Base-by-base conservation (phyloP, 2,329 filamentous ascomycete species). In the Chaetomiaceae sp. region DNA sequence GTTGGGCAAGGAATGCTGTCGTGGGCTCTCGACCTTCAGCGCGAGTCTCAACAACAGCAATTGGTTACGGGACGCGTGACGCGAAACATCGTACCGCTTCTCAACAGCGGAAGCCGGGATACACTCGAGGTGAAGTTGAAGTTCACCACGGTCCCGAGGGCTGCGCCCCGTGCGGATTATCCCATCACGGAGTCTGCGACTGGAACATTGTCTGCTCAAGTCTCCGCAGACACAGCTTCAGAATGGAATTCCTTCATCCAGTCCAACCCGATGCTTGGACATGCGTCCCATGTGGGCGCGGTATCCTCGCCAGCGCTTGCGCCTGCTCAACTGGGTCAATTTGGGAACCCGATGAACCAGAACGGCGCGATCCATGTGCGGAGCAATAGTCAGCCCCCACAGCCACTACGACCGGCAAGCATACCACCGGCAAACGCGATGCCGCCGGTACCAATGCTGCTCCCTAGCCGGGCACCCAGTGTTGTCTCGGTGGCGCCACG, bases 1-100 rank as follows among this genome's bases (percentile, higher is more conserved):
- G 91, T 96, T 19, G 93, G 93, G 18, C 91, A 98, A 66, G 93
- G 94, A 43, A 88, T 97, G 82, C 74, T 98, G 17, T 97, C 93
- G 30, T 85, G 86, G 78, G 81, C 84, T 18, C 73, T 97, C 37
- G 79, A 62, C 15, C 70, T 73, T 20, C 73, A 73, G 40, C 74
- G 80, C 46, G 75, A 83, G 56, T 81, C 80, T n/a, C 52, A 56
- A 39, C 52, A 54, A 11, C 81, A 84, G 60, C 73, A 71, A 52
- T 15, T 89, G 67, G 84, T 98, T 53, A 96, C 91, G 7, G 93
- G 93, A 47, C 84, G 89, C 27, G 87, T 98, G 45, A 88, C 86
- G 60, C 88, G 86, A 62, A 96, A 95, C 62, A 69, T 89, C 36
- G 73, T 95, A 37, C 87, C 86, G 9, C 73, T 96, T 19, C 95